These are phyloP conservation scores for Tranzscheliella williamsii DNA, from an alignment of 1,284 basidiomycete genomes.

Conservation along the genomic window DNA sequence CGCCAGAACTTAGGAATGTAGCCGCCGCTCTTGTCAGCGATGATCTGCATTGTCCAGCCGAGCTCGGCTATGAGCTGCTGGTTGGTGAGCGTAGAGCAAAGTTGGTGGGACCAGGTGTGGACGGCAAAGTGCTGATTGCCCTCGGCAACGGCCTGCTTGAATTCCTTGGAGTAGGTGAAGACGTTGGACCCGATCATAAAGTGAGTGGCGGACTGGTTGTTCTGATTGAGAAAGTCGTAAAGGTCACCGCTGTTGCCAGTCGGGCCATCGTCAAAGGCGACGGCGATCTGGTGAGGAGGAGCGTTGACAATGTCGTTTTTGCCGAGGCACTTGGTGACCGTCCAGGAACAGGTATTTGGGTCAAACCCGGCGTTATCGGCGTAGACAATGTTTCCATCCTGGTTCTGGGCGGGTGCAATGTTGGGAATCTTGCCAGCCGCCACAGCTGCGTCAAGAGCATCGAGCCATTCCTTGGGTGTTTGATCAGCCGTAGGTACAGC, in stretches of 20 bases:
- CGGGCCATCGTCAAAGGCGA: constrained; percentile 75
- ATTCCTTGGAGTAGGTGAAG: constrained; percentile 74
- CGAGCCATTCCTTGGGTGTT: constrained; percentile 40
- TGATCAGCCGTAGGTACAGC: constrained; percentile 13
- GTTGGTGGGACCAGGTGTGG: constrained; percentile 66
- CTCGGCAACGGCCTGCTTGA: constrained; percentile 79
- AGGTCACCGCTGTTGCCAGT: constrained; percentile 72
- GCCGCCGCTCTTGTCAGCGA: constrained; percentile 65
- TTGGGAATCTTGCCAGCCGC: constrained; percentile 46
- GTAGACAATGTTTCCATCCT: constrained; percentile 26
- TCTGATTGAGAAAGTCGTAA: constrained; percentile 70
- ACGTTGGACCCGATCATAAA: constrained; percentile 89
- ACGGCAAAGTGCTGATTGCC: constrained; percentile 63
- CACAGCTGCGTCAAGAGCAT: constrained; percentile 26
- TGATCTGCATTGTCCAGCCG: constrained; percentile 84
- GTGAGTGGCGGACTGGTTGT: constrained; percentile 79
- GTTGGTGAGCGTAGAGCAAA: constrained; percentile 78
- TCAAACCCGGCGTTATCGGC: constrained; percentile 25
- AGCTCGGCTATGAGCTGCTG: constrained; percentile 91
- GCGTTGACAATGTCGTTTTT: constrained; percentile 73
- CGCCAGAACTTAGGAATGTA: constrained; percentile 62
- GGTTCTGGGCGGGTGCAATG: constrained; percentile 18
- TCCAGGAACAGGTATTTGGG: constrained; percentile 41
- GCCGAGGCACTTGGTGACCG: constrained; percentile 65
- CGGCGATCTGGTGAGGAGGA: constrained; percentile 23